Base-by-base conservation (phyloP, 2,329 filamentous ascomycete genomes). In the Xylaria arbuscula region DNA sequence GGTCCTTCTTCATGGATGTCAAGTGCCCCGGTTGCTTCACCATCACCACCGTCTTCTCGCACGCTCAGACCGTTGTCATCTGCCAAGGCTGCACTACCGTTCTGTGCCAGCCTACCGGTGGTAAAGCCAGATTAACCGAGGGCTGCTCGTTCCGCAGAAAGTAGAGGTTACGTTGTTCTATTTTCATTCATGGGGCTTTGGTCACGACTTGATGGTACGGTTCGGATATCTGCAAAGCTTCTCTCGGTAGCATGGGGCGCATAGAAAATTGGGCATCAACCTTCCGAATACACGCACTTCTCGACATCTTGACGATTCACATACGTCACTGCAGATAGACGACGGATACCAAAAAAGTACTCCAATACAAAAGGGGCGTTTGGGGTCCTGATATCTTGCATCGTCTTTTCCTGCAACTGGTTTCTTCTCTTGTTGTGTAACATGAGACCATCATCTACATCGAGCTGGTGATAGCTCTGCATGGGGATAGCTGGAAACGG, bases 21-120 rank as follows among this genome's bases (percentile, higher is more conserved):
- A 99, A 99, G 92, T 99, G 96, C 93, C 96, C 96, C 84, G 96
- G 96, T 81, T 99, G 96, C 93, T 99, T 98, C 92, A 98, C 94
- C 85, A 99, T 99, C 90, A 99, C 96, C 85, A 99, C 96, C 85
- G 96, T 99, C 86, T 99, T 98, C 93, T 98, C 95, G 75, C 96
- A 99, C 90, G 96, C 96, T 85, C 96, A 99, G 90, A 99, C 96
- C 83, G 96, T 99, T 84, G 96, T 99, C 85, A 97, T 98, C 90
- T 99, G 96, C 92, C 94, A 94, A 82, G 96, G 96, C 81, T 99
- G 96, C 93, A 97, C 95, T 81, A 98, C 97, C 80, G 96, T 99
- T 78, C 93, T 99, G 75, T 99, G 96, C 93, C 96, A 99, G 86
- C 96, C 96, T 77, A 99, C 96, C 79, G 96, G 96, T 90, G 96